phyloP scores from a whole-genome alignment of 768 basidiomycete genomes.

The Rhodotorula graminis region DNA sequence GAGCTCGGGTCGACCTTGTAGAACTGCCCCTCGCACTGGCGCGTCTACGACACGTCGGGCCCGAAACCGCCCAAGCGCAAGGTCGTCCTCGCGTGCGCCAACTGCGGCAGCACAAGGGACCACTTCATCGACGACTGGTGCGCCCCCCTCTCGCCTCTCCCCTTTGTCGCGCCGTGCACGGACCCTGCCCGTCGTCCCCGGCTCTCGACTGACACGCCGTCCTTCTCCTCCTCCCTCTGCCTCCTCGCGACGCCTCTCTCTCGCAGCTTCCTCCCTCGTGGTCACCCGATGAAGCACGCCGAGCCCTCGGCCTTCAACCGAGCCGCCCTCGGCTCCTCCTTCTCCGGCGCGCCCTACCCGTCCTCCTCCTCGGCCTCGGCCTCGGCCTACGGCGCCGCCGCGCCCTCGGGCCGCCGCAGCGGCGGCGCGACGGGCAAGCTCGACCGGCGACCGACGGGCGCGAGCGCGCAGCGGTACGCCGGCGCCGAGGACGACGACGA shows the following conservation, averaged over 20 bases:
- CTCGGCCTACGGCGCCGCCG: not conserved
- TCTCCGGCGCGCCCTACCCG: too few relatives aligned
- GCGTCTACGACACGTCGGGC: constrained; percentile 31
- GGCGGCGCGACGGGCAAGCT: constrained; percentile 13
- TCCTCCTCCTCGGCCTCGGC: not conserved
- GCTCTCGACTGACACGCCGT: too few relatives aligned
- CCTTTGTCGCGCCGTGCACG: too few relatives aligned
- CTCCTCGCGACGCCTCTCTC: not conserved
- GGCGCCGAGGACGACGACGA: constrained; percentile 12
- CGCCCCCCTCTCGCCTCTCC: not conserved
- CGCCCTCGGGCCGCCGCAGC: not conserved
- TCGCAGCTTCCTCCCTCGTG: constrained; percentile 26
- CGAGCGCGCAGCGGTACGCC: not conserved
- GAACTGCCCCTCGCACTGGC: constrained; percentile 34
- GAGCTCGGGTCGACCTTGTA: not conserved
- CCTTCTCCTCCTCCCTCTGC: not conserved
- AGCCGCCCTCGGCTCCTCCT: constrained; percentile 18
- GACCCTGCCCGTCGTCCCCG: too few relatives aligned
- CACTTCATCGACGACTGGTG: constrained; percentile 39
- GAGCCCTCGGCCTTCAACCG: constrained; percentile 37
- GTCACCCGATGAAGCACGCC: constrained; percentile 32
- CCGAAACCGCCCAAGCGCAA: constrained; percentile 35
- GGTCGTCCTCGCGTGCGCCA: constrained; percentile 32
- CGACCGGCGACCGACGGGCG: not conserved
- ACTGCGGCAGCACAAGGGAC: constrained; percentile 31